Evolutionary conservation across 345 rosid species (phyloP), one percentile per base, ranked within the genome.

Genomic region (Cardamine occulta): DNA sequence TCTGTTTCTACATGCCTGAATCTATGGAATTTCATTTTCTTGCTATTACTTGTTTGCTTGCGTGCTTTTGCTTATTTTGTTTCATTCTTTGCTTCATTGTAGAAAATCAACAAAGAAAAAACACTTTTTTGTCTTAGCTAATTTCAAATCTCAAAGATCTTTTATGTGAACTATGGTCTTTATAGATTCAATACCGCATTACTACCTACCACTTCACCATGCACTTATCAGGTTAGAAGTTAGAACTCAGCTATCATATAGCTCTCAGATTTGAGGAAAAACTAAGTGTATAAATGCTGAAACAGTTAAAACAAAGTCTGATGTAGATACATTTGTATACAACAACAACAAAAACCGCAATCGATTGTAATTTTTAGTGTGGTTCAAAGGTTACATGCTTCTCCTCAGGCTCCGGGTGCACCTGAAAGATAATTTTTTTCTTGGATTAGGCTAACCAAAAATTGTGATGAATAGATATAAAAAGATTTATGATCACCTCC

Each of bases 401-500:
- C 31, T 70, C 75, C 47, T 63, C 72, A 34, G 66, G 51, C 34
- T 70, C 80, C 17, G 57, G 28, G 8, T 29, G 32, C 52, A 70
- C 65, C 79, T 75, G 58, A 61, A 61, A 68, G 63, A 75, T 0
- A 12, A 18, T 9, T 57, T 18, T 8, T 8, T 26, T 18, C 19
- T 58, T 19, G 4, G 14, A 35, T 40, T 40, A 40, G 45, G 45
- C 12, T 40, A 40, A 40, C 6, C 5, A 40, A 40, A 40, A 12
- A 11, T 55, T 56, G 9, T 19, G 28, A 55, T 6, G 35, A 39
- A 40, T 9, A 40, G 3, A 18, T 26, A 54, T 32, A 19, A 66
- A 66, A 35, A 26, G 1, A 23, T 13, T 74, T 53, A 42, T 31
- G 12, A 6, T 72, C 45, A 88, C 88, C 45, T 89, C 89, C 1